These are phyloP conservation scores for Ganoderma multipileum DNA, from an alignment of 1,284 basidiomycete genomes.

Conservation along the genomic window DNA sequence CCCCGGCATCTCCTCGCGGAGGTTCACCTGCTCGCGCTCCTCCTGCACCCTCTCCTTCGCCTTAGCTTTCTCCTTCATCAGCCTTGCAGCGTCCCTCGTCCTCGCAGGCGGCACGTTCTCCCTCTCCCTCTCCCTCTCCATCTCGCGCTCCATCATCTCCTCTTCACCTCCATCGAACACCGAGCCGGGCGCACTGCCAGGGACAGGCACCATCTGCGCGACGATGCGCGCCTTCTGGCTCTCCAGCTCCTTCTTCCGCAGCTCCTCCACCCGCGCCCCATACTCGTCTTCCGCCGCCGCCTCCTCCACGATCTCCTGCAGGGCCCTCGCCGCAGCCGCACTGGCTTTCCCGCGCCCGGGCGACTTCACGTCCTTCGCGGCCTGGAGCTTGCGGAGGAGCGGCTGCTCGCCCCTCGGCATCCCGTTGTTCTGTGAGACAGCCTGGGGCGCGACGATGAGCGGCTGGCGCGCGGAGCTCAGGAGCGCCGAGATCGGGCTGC, in stretches of 20 bases:
- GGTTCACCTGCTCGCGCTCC: slow-evolving; percentile 22
- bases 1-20: slow-evolving; percentile 32
- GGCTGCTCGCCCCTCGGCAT: slow-evolving; percentile 49
- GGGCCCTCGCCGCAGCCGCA: slow-evolving; percentile 28
- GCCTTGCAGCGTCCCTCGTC: slow-evolving; percentile 14
- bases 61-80: slow-evolving; percentile 24
- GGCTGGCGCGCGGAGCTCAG: slow-evolving; percentile 91
- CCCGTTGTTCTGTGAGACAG: slow-evolving; percentile 25
- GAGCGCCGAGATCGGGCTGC: slow-evolving; percentile 92
- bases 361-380: slow-evolving; percentile 50
- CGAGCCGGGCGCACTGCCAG: slow-evolving; percentile 33
- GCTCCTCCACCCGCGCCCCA: slow-evolving; percentile 45
- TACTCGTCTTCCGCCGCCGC: slow-evolving; percentile 38
- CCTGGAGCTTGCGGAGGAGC: slow-evolving; percentile 61
- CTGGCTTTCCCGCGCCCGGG: slow-evolving; percentile 36
- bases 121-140: slow-evolving; percentile 12
- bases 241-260: slow-evolving; percentile 77
- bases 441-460: slow-evolving; percentile 69
- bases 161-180: slow-evolving; percentile 46
- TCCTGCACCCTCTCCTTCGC: slow-evolving; percentile 35
- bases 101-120: slow-evolving; percentile 26
- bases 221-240: slow-evolving; percentile 90
- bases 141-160: neutral
- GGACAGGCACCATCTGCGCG: slow-evolving; percentile 84
- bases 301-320: slow-evolving; percentile 61